Evolutionary conservation across 306 rosid genomes (phyloP), one percentile per base, ranked within the genome.

Genomic region (Fragaria iinumae): DNA sequence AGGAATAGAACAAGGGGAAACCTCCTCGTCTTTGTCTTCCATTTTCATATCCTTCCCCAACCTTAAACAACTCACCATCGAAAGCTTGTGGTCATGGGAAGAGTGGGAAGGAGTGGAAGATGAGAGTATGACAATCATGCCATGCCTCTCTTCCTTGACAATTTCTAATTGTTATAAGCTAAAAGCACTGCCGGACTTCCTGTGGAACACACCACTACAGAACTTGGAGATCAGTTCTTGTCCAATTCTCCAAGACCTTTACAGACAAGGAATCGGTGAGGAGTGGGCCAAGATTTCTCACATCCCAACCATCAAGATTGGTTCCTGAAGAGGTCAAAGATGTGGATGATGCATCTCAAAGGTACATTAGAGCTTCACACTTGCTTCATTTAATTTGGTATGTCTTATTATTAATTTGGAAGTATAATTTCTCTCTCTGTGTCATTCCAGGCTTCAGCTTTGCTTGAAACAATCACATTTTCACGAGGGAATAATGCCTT

Each of bases 11-110:
- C 8, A 21, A 9, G 16, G 11, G 3, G 13, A 57, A 39, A 39
- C 32, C 21, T 27, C 39, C 39, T 18, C 57, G 3, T 52, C 57
- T 3, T 14, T 34, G 66, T n/a, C 67, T 6, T 27, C 39, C 4
- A 1, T 6, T 9, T 60, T 60, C 38, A 5, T 8, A 4, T 60
- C 67, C 27, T 60, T 60, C 18, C 67, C 67, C 8, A 60, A 60
- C 6, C 27, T 60, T 1, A 27, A 12, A 27, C 39, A 2, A 11
- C 39, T 60, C 67, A 0, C 0, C 8, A 0, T 60, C 38, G 0
- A 0, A 0, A 0, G 1, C 1, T 2, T 29, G 39, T 0, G 0
- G 67, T 11, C 0, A 1, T 23, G 13, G 36, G 8, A 11, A 27
- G 67, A 27, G 39, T 60, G 67, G 67, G 43, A 39, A 39, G 43